Evolutionary conservation across 345 rosid genomes (phyloP).

Genomic region (Euphorbia tirucalli): DNA sequence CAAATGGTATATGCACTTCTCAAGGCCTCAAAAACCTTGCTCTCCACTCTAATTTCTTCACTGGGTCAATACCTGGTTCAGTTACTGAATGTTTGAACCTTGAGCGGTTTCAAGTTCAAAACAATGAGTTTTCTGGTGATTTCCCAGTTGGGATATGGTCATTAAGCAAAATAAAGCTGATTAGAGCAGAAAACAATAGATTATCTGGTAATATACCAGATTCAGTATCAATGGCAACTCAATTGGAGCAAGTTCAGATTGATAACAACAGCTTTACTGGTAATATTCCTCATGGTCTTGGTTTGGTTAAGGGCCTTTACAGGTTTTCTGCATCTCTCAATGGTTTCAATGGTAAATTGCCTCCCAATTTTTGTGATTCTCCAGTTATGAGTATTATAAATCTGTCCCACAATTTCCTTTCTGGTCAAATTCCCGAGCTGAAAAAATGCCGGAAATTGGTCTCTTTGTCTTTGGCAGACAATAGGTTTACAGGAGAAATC

Average conservation of each 20-base stretch:
- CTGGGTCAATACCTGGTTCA: conserved; percentile 59
- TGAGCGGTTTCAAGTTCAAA: conserved; percentile 84
- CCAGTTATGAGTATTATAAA: conserved; percentile 87
- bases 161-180: conserved; percentile 60
- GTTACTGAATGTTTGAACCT: conserved; percentile 58
- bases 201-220: conserved; percentile 67
- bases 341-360: conserved; percentile 60
- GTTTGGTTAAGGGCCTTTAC: conserved; percentile 70
- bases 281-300: conserved; percentile 70
- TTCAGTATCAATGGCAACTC: conserved; percentile 62
- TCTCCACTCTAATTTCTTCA: conserved; percentile 70
- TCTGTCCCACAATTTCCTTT: conserved; percentile 67
- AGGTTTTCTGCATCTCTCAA: conserved; percentile 85
- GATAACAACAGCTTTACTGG: conserved; percentile 76
- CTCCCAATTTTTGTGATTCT: conserved; percentile 78
- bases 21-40: conserved; percentile 56
- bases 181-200: conserved; percentile 75
- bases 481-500: conserved; percentile 59
- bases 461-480: conserved; percentile 73
- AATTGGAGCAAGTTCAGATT: conserved; percentile 85
- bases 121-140: conserved; percentile 73
- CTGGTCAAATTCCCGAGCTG: conserved; percentile 75
- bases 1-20: conserved; percentile 60
- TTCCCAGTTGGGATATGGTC: conserved; percentile 76
- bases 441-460: conserved; percentile 81